These are phyloP conservation scores for Eragrostis curvula DNA, from an alignment of 176 grass and related monocot genomes.

Conservation along the genomic window DNA sequence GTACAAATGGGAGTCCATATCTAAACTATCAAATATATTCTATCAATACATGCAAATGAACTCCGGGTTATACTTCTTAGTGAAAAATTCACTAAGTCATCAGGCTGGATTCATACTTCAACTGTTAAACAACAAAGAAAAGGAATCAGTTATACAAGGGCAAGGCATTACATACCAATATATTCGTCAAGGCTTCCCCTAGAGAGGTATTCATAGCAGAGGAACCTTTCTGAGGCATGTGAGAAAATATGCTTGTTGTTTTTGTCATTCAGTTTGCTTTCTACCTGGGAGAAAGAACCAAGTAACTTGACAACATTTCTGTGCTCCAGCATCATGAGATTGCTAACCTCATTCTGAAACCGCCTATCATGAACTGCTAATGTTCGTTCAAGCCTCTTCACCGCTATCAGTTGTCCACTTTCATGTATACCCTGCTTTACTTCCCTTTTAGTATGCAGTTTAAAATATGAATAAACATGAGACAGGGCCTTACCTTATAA, in stretches of 20 bases:
- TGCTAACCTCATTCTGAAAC: slow-evolving; percentile 25
- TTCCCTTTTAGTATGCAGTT: no score
- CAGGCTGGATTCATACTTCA: no score
- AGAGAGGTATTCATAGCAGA: slow-evolving; percentile 35
- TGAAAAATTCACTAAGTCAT: no score
- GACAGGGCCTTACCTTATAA: slow-evolving; percentile 18
- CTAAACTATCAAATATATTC: no score
- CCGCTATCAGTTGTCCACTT: slow-evolving; percentile 21
- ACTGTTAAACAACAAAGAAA: background rate
- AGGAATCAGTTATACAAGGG: background rate
- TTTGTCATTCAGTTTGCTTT: background rate
- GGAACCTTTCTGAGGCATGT: slow-evolving; percentile 15
- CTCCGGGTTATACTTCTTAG: no score
- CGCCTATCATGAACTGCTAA: slow-evolving; percentile 23
- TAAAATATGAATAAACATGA: background rate
- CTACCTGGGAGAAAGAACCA: slow-evolving; percentile 25
- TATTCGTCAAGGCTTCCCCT: slow-evolving; percentile 36
- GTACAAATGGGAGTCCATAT: no score
- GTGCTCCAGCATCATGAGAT: slow-evolving; percentile 5
- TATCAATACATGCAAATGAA: no score
- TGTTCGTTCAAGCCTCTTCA: slow-evolving; percentile 31
- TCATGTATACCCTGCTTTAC: slow-evolving; percentile 22
- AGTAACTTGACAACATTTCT: slow-evolving; percentile 41
- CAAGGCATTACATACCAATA: slow-evolving; percentile 1
- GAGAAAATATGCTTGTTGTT: background rate